A percentile compares a stretch with the other conserved stretches of the same genome.
phyloP scores from a whole-genome alignment of 208 protist genomes.

The Leptomonas pyrrhocoris region DNA sequence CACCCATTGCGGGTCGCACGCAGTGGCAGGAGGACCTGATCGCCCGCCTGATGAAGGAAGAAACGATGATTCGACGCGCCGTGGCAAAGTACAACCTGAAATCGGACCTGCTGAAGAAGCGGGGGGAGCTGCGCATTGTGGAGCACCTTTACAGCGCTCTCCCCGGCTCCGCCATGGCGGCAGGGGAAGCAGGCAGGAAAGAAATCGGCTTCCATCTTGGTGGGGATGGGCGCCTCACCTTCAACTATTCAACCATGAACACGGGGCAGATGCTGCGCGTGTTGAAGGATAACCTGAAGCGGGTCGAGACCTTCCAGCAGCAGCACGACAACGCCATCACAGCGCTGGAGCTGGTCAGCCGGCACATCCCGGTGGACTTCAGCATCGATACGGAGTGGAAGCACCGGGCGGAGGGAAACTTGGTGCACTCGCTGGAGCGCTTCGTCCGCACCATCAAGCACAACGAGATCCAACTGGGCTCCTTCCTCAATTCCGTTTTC shows the following conservation, averaged over 20 bases:
- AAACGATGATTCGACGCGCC: conserved; percentile 65
- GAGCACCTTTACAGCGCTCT: conserved; percentile 55
- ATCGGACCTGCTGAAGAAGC: conserved; percentile 71
- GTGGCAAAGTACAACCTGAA: conserved; percentile 80
- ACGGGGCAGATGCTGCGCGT: conserved; percentile 82
- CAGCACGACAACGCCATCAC: conserved; percentile 62
- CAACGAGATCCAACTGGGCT: conserved; percentile 56
- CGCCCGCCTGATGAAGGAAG: conserved; percentile 63
- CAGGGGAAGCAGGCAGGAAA: conserved; percentile 29
- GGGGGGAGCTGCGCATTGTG: conserved; percentile 62
- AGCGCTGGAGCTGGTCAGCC: conserved; percentile 69
- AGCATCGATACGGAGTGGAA: conserved; percentile 85
- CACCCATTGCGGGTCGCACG: conserved; percentile 41
- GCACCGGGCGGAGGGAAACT: conserved; percentile 63
- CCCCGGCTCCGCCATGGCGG: conserved; percentile 16
- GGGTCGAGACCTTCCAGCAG: conserved; percentile 59
- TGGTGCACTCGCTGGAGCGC: conserved; percentile 54
- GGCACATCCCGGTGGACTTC: conserved; percentile 80
- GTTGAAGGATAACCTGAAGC: conserved; percentile 74
- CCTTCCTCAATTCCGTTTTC: conserved; percentile 55
- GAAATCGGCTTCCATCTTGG: conserved; percentile 78
- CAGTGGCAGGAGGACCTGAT: conserved; percentile 76
- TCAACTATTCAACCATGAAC: conserved; percentile 71
- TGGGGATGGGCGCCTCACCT: conserved; percentile 66
- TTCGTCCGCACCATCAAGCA: conserved; percentile 74